phyloP scores from a whole-genome alignment of 176 grass and related monocot species.

The Microstegium vimineum region DNA sequence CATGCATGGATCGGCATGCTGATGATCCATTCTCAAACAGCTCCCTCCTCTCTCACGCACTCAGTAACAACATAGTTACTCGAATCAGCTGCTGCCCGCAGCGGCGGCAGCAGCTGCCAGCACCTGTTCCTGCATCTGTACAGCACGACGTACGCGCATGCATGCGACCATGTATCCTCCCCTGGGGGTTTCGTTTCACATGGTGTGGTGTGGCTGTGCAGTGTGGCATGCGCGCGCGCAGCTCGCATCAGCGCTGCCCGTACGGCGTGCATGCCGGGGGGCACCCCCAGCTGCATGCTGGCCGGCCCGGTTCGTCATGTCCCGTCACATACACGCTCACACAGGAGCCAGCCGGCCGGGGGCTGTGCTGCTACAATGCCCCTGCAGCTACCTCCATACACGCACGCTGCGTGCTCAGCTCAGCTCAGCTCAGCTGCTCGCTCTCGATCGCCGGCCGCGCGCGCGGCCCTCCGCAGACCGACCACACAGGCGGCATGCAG shows the following conservation, averaged over 20 bases:
- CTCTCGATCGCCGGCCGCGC: no score
- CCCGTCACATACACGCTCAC: not conserved
- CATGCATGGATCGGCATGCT: not conserved
- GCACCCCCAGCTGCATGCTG: not conserved
- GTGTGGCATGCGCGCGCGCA: not conserved
- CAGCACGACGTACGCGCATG: not conserved
- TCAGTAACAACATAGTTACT: not conserved
- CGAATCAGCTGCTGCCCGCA: no score
- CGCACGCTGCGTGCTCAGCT: not conserved
- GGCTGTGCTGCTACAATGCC: conserved; percentile 31
- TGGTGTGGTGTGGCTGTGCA: no score
- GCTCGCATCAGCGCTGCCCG: not conserved
- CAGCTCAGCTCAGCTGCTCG: not conserved
- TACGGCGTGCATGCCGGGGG: not conserved
- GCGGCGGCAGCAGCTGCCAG: no score
- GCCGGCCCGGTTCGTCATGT: not conserved
- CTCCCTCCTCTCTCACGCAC: no score
- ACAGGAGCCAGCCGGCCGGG: not conserved
- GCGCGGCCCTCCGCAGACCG: not conserved
- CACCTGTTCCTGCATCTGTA: not conserved
- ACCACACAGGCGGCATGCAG: not conserved
- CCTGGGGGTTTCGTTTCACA: not conserved
- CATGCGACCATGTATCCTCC: not conserved
- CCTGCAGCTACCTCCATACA: not conserved
- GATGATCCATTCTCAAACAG: not conserved